Evolutionary conservation across 257 asterid species (phyloP).

Genomic region (Osmanthus fragrans): DNA sequence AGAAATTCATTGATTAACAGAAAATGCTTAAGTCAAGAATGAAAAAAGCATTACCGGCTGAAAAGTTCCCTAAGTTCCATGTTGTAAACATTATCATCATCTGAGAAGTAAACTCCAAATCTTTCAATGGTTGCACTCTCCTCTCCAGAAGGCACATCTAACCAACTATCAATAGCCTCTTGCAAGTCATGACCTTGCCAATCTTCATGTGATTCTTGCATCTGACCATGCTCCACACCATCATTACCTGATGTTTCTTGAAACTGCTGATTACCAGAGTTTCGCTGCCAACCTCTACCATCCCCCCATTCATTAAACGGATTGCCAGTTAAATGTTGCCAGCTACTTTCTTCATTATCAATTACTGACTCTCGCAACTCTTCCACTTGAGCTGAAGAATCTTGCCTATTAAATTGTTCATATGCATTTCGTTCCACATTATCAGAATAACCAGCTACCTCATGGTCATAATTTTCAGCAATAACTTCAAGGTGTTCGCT

Average conservation of each 20-base stretch:
- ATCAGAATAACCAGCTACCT: slow-evolving; percentile 19
- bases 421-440: slow-evolving; percentile 28
- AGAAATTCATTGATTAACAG: background rate
- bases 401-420: slow-evolving; percentile 46
- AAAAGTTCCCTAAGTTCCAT: slow-evolving; percentile 81
- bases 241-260: slow-evolving; percentile 40
- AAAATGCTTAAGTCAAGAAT: background rate
- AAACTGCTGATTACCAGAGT: slow-evolving; percentile 36
- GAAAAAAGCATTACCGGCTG: slow-evolving; percentile 57
- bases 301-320: slow-evolving; percentile 39
- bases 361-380: slow-evolving; percentile 36
- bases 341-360: slow-evolving; percentile 37
- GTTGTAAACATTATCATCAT: slow-evolving; percentile 58
- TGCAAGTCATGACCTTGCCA: slow-evolving; percentile 61
- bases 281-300: slow-evolving; percentile 40
- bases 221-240: slow-evolving; percentile 40
- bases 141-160: slow-evolving; percentile 60
- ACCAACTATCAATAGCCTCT: slow-evolving; percentile 69
- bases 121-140: slow-evolving; percentile 46
- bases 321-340: slow-evolving; percentile 32
- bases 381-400: slow-evolving; percentile 38
- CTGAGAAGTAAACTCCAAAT: slow-evolving; percentile 43
- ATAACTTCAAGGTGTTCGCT: slow-evolving; percentile 28
- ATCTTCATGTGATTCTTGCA: slow-evolving; percentile 50
- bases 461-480: slow-evolving; percentile 33